Evolutionary conservation across 2,329 filamentous ascomycete species (phyloP), one percentile per base, ranked within the genome.

Genomic region (Aspergillus clavatus): DNA sequence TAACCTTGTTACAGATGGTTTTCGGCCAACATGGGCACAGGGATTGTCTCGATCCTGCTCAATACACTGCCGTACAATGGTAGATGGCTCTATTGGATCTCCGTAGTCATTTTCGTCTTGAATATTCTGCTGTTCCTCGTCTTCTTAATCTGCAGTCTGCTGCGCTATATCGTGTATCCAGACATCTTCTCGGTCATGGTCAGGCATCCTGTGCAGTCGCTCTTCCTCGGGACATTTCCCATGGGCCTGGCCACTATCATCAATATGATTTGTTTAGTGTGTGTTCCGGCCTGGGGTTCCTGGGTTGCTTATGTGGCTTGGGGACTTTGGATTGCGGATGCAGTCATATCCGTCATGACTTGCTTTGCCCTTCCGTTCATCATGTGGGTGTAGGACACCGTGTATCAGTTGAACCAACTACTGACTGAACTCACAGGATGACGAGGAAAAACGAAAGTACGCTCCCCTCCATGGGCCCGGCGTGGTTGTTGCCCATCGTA

Each of bases 171-270:
- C 0, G 55, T 85, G 3, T 87, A 83, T 55, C 83, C 82, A 0
- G 72, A 76, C 42, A 80, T 85, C 22, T 86, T 81, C 76, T 57
- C 49, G 0, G 78, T 76, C 18, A 84, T 87, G 81, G 73, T 86
- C 16, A 67, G 70, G 3, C 80, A 87, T 59, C 82, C 81, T 0
- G 75, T 74, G 1, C 81, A 87, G 55, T 81, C 78, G 1, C 69
- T 87, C 27, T 87, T 87, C 53, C 65, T 87, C 2, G 83, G 78
- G 1, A 82, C 80, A 0, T 76, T 84, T 36, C 82, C 82, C 0
- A 85, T 86, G 79, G 82, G 74, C 0, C 75, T 86, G 48, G 79
- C 80, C 0, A 85, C 82, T 2, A 77, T 86, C 33, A 76, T 86
- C 48, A 79, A 81, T 50, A 80, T 81, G 73, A 78, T 80, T 61